These are phyloP conservation scores for Cutaneotrichosporon mucoides DNA, from an alignment of 1,284 basidiomycete genomes.

Conservation along the genomic window DNA sequence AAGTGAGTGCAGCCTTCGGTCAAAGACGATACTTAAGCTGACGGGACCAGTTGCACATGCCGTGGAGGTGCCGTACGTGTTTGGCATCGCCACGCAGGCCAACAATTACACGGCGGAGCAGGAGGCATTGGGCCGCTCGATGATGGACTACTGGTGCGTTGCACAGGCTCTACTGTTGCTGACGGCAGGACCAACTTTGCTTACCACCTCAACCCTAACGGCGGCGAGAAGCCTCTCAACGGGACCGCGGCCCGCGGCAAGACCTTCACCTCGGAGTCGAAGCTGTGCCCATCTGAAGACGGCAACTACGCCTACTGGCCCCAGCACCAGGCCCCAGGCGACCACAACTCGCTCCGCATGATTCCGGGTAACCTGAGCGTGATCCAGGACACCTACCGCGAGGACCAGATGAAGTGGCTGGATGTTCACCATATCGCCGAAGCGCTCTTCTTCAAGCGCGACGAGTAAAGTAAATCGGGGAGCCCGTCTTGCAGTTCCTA, in stretches of 20 bases:
- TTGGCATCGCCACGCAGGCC: slow-evolving; percentile 18
- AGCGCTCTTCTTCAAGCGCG: neutral
- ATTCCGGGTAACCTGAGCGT: slow-evolving; percentile 28
- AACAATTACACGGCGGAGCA: slow-evolving; percentile 26
- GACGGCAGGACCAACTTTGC: slow-evolving; percentile 39
- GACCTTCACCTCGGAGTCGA: too few relatives aligned
- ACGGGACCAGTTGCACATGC: slow-evolving; percentile 25
- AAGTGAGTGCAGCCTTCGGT: slow-evolving; percentile 16
- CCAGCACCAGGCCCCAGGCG: slow-evolving; percentile 16
- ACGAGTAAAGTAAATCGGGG: neutral
- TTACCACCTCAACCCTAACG: slow-evolving; percentile 37
- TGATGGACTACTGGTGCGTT: slow-evolving; percentile 42
- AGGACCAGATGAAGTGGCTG: slow-evolving; percentile 35
- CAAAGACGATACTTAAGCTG: too few relatives aligned
- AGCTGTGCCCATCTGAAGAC: too few relatives aligned
- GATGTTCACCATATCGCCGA: slow-evolving; percentile 1
- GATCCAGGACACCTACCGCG: slow-evolving; percentile 36
- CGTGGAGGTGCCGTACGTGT: slow-evolving; percentile 29
- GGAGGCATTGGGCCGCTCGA: slow-evolving; percentile 20
- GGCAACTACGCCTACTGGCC: slow-evolving; percentile 28
- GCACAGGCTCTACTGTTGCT: neutral
- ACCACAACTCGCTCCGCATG: slow-evolving; percentile 30
- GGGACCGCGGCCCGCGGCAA: slow-evolving; percentile 17
- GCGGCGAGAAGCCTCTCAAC: neutral
- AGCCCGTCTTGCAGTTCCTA: too few relatives aligned